phyloP scores from a whole-genome alignment of 1,284 basidiomycete genomes.

The Puccinia horiana region DNA sequence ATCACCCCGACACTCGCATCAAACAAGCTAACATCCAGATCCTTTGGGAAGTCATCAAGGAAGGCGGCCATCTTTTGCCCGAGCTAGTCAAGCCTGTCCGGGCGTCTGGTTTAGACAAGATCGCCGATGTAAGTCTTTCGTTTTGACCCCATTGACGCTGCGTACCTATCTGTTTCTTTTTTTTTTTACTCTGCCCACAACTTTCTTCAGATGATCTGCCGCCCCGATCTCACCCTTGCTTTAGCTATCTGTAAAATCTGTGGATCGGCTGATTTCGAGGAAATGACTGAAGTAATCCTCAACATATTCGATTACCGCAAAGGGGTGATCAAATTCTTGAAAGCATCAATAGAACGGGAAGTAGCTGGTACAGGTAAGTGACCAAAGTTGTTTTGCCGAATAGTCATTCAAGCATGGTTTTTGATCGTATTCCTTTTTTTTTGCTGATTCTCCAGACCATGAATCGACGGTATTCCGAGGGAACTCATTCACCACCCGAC shows the following conservation, averaged over 20 bases:
- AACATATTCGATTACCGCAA: conserved; percentile 78
- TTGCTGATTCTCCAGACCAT: conserved; percentile 63
- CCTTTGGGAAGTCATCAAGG: conserved; percentile 48
- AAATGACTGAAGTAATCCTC: conserved; percentile 76
- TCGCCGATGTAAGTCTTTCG: conserved; percentile 29
- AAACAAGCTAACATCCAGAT: conserved; percentile 47
- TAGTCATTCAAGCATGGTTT: neutral
- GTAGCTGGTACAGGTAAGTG: conserved; percentile 71
- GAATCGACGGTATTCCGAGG: conserved; percentile 79
- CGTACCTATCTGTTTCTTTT: neutral
- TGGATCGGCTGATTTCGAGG: conserved; percentile 74
- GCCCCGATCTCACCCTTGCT: conserved; percentile 64
- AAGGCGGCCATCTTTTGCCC: conserved; percentile 35
- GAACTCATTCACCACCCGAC: conserved; percentile 79
- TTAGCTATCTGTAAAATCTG: conserved; percentile 83
- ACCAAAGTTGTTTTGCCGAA: neutral
- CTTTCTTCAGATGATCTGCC: conserved; percentile 43
- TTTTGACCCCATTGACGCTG: too few species aligned
- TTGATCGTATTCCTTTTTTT: neutral
- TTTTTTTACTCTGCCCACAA: neutral
- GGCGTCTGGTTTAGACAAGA: conserved; percentile 31
- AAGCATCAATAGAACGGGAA: conserved; percentile 80
- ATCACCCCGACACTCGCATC: conserved; percentile 38
- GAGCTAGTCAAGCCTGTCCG: conserved; percentile 28
- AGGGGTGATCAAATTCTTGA: conserved; percentile 71